phyloP scores from a whole-genome alignment of 208 protist genomes.

The Phytomonas sp. region DNA sequence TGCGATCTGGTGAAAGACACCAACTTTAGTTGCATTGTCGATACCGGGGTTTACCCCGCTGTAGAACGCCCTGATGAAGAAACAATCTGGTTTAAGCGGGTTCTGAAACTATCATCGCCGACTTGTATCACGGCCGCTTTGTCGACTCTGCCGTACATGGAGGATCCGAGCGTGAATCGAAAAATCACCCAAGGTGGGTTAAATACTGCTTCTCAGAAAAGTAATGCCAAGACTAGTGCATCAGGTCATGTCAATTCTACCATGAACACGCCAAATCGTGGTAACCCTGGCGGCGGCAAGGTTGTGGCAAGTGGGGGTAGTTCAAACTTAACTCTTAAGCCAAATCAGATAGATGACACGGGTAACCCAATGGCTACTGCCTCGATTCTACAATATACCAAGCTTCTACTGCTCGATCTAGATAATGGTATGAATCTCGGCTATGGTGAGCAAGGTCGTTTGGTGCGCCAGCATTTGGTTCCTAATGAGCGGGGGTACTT shows the following conservation, averaged over 20 bases:
- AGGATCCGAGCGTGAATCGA: constrained; percentile 18
- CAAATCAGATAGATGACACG: background rate
- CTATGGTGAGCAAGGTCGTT: constrained; percentile 18
- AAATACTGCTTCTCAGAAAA: background rate
- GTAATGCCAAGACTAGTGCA: background rate
- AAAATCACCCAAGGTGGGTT: background rate
- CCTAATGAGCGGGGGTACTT: constrained; percentile 77
- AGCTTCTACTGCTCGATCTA: constrained; percentile 57
- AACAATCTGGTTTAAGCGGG: constrained; percentile 77
- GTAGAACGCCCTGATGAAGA: constrained; percentile 33
- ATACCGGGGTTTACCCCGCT: constrained; percentile 48
- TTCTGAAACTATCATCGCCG: constrained; percentile 39
- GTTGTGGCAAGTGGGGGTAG: background rate
- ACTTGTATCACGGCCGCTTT: constrained; percentile 56
- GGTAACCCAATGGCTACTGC: background rate
- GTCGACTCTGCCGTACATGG: constrained; percentile 32
- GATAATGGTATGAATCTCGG: constrained; percentile 23
- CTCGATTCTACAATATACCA: constrained; percentile 39
- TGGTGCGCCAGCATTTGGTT: constrained; percentile 39
- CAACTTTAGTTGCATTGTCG: constrained; percentile 33
- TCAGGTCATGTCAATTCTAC: background rate
- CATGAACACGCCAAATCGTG: background rate
- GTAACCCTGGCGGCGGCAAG: background rate
- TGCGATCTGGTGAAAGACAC: constrained; percentile 24
- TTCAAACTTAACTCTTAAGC: background rate